phyloP scores from a whole-genome alignment of 2,329 filamentous ascomycete species.

The Neopestalotiopsis rosae region DNA sequence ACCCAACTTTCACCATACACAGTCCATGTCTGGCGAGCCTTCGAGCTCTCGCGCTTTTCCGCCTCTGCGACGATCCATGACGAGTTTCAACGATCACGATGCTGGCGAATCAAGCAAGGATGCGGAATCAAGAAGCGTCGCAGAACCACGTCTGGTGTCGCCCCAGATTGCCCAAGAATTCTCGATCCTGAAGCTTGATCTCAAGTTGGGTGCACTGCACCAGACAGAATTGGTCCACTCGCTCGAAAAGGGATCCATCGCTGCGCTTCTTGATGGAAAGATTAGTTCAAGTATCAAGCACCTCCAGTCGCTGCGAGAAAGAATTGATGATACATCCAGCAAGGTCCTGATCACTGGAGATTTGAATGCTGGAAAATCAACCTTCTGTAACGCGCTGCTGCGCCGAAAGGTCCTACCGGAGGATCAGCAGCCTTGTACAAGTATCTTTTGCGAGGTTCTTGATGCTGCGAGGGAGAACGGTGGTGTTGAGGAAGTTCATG shows the following conservation, averaged over 20 bases:
- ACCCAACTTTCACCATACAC: slow-evolving; percentile 67
- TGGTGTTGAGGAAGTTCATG: slow-evolving; percentile 92
- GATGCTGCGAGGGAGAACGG: slow-evolving; percentile 90
- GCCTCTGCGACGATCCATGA: slow-evolving; percentile 72
- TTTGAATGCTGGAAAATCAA: slow-evolving; percentile 96
- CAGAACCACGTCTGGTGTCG: slow-evolving; percentile 84
- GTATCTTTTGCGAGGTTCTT: slow-evolving; percentile 96
- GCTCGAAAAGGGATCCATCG: slow-evolving; percentile 88
- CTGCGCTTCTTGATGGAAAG: slow-evolving; percentile 88
- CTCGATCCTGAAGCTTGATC: slow-evolving; percentile 90
- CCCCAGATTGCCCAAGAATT: slow-evolving; percentile 96
- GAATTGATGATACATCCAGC: slow-evolving; percentile 96
- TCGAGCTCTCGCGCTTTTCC: slow-evolving; percentile 48
- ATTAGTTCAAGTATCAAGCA: slow-evolving; percentile 94
- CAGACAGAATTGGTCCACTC: slow-evolving; percentile 94
- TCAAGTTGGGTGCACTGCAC: slow-evolving; percentile 85
- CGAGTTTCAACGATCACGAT: slow-evolving; percentile 66
- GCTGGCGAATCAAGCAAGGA: slow-evolving; percentile 75
- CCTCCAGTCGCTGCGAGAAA: slow-evolving; percentile 81
- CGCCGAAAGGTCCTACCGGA: slow-evolving; percentile 92
- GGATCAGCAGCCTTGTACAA: slow-evolving; percentile 97
- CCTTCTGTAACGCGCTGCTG: slow-evolving; percentile 96
- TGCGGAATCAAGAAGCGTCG: slow-evolving; percentile 63
- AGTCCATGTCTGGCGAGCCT: slow-evolving; percentile 61
- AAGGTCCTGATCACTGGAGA: slow-evolving; percentile 97